Conservation (phyloP, 2,329 filamentous ascomycete genomes). For the Paraphoma chrysanthemicola region DNA sequence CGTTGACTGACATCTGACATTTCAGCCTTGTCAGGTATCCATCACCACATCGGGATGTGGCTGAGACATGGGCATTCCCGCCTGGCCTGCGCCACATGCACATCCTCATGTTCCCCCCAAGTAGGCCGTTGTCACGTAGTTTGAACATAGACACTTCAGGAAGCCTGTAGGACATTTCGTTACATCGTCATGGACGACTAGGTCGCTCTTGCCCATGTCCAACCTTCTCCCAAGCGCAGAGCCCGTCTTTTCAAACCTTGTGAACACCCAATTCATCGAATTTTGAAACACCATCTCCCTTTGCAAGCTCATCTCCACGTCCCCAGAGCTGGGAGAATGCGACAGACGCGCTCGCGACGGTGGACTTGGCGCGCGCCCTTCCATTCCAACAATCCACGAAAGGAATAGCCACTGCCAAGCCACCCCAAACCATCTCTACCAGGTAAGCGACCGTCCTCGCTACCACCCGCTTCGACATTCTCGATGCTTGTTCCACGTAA, state of each 20-base stretch:
- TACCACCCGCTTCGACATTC: slow-evolving; percentile 30
- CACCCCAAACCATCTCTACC: slow-evolving; percentile 19
- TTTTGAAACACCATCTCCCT: slow-evolving; percentile 15
- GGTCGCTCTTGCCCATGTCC: background rate
- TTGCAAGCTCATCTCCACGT: slow-evolving; percentile 14
- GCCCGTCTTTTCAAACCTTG: background rate
- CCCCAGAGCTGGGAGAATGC: slow-evolving; percentile 16
- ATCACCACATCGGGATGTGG: slow-evolving; percentile 5
- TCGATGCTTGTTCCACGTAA: slow-evolving; percentile 35
- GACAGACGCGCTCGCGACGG: slow-evolving; percentile 21
- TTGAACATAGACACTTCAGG: too few species aligned
- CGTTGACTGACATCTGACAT: slow-evolving; percentile 11
- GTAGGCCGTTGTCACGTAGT: too few species aligned
- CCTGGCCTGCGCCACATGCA: background rate
- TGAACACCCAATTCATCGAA: background rate
- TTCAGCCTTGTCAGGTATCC: slow-evolving; percentile 3
- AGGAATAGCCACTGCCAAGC: slow-evolving; percentile 30
- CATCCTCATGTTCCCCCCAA: too few species aligned
- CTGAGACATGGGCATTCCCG: background rate
- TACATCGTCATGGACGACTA: too few species aligned
- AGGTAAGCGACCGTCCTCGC: slow-evolving; percentile 23
- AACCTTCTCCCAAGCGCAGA: background rate
- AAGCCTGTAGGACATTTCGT: too few species aligned
- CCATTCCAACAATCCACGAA: slow-evolving; percentile 34
- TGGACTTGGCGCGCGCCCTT: slow-evolving; percentile 26